Base-by-base conservation (phyloP, 257 asterid species). In the Solanum corneliomulleri region DNA sequence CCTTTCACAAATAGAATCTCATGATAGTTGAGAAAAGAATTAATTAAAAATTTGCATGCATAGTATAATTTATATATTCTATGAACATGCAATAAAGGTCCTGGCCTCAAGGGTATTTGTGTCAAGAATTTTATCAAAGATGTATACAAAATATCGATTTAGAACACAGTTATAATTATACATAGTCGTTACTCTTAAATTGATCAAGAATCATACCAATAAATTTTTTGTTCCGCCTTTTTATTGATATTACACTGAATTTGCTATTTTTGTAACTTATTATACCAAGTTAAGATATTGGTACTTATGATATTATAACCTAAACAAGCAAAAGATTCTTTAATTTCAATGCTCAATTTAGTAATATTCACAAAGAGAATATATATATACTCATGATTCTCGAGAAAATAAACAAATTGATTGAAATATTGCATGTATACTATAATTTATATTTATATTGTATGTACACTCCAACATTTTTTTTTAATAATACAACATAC, bases 181-280 rank as follows among this genome's bases (percentile, higher is more conserved):
- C 8, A 20, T 2, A 58, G 2, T 58, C 1, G 5, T 58, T 8
- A 58, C 1, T 20, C 5, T 58, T 20, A 58, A 20, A 58, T 58
- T 58, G 25, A 58, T 58, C 9, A 5, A 58, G 66, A 58, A 58
- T 5, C 2, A 58, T 3, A 58, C 1, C 9, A 0, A 8, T 21
- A 5, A 58, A 21, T 0, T 7, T 21, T 3, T 20, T 58, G 13
- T 1, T 58, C 12, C 1, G 12, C 2, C 0, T 58, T 11, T 58
- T 1, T 21, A 0, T 58, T 11, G 2, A 1, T 29, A 58, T 58
- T 58, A 58, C 1, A 21, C 0, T 2, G 13, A 58, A 1, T 58
- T 58, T 58, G 5, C 21, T 58, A 25, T 21, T 58, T n/a, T 56
- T 58, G 12, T 58, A 58, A 21, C 66, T 58, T 58, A 58, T 35